A percentile compares a stretch with the other conserved stretches of the same genome.
These are phyloP conservation scores for Physcomitrellopsis africana DNA, from an alignment of 225 moss, liverwort and hornwort species.

Conservation along the genomic window DNA sequence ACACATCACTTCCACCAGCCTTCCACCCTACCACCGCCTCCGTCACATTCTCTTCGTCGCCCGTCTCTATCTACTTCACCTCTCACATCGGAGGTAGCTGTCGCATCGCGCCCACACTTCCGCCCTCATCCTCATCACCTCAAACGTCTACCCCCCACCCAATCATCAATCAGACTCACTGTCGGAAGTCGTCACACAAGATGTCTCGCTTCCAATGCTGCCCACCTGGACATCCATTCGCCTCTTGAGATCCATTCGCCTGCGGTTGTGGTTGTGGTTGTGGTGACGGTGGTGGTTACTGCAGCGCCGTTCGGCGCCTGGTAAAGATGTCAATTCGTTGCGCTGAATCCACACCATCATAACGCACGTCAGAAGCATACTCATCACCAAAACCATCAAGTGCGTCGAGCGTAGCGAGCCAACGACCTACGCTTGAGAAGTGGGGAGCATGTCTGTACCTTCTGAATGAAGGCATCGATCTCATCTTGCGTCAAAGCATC, in stretches of 20 bases:
- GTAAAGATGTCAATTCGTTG: slow-evolving; percentile 67
- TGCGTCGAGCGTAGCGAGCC: not conserved
- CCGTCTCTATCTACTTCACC: slow-evolving; percentile 42
- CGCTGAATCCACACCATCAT: slow-evolving; percentile 56
- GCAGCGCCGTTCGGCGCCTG: slow-evolving; percentile 63
- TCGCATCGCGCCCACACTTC: slow-evolving; percentile 19
- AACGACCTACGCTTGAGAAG: not conserved
- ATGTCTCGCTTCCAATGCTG: slow-evolving; percentile 95
- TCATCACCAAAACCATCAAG: not conserved
- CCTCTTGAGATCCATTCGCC: slow-evolving; percentile 50
- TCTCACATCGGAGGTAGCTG: slow-evolving; percentile 16
- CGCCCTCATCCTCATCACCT: slow-evolving; percentile 26
- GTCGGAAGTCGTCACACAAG: slow-evolving; percentile 88
- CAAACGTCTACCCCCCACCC: slow-evolving; percentile 41
- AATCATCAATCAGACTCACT: slow-evolving; percentile 93
- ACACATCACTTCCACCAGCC: slow-evolving; percentile 32
- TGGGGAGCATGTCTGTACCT: slow-evolving; percentile 53
- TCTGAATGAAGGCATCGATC: slow-evolving; percentile 88
- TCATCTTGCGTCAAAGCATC: slow-evolving; percentile 94
- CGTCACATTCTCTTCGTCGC: slow-evolving; percentile 33
- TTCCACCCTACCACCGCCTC: slow-evolving; percentile 38
- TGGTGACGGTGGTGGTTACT: slow-evolving; percentile 57
- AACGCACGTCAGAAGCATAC: slow-evolving; percentile 10
- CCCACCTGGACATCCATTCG: slow-evolving; percentile 47
- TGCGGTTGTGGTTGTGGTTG: slow-evolving; percentile 29